Evolutionary conservation across 257 asterid genomes (phyloP).

Genomic region (Przewalskia tangutica): DNA sequence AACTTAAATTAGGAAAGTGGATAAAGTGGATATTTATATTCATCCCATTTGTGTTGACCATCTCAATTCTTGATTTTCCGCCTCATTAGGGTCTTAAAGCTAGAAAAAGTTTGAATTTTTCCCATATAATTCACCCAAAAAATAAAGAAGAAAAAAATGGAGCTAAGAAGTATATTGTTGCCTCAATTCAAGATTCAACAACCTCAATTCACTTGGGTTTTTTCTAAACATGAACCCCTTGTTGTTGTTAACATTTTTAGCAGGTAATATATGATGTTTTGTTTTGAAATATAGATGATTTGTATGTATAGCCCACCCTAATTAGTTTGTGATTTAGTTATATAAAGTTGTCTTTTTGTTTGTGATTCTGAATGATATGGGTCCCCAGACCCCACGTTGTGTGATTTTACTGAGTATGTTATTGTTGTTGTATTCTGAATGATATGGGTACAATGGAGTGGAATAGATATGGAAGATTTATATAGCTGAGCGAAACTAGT

Average conservation of each 20-base stretch:
- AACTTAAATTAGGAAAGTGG: background rate
- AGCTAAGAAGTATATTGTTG: conserved; percentile 44
- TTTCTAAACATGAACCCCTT: conserved; percentile 21
- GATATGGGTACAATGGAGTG: background rate
- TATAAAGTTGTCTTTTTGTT: background rate
- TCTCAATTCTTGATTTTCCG: background rate
- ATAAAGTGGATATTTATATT: background rate
- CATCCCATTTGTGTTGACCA: background rate
- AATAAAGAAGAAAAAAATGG: conserved; percentile 29
- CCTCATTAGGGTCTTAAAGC: background rate
- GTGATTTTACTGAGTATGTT: too few relatives aligned
- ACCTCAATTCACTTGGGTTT: conserved; percentile 18
- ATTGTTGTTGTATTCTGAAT: too few relatives aligned
- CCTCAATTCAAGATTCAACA: conserved; percentile 32
- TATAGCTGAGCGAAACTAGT: background rate
- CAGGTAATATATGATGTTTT: conserved; percentile 18
- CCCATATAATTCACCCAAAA: conserved; percentile 7
- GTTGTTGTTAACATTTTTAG: conserved; percentile 25
- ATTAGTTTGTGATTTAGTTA: background rate
- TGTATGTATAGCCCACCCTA: background rate
- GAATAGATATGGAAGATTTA: background rate
- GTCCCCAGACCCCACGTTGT: too few relatives aligned
- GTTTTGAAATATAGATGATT: background rate
- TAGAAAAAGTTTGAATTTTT: background rate
- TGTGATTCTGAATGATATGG: background rate